Base-by-base conservation (phyloP, 805 yeast genomes). In the Naumovozyma baii region DNA sequence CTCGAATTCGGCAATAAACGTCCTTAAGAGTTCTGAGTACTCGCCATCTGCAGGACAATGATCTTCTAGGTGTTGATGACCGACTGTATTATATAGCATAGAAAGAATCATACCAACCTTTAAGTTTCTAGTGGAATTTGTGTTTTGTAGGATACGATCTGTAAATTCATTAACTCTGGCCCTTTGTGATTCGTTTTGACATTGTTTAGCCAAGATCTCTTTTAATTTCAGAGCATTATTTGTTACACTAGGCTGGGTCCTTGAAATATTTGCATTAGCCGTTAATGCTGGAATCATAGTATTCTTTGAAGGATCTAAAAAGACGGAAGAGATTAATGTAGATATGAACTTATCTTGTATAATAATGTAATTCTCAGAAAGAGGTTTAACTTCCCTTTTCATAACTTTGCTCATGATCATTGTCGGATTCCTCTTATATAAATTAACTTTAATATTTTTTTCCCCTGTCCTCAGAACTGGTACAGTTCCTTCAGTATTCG, bases 311-410 rank as follows among this genome's bases (percentile, higher is more conserved):
- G 57, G 52, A 19, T 50, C 50, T 31, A 55, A 43, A 31, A 59
- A 56, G 2, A 54, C 46, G 1, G 63, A 54, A 2, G 62, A 52
- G 18, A 58, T 45, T 16, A 57, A 39, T 2, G 51, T 42, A 15
- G 57, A 50, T n/a, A 58, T 34, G 34, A 55, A 57, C 19, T 43
- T 51, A 45, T 59, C 63, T 32, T 55, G 56, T 7, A 52, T 43
- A 4, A 59, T 44, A n/a, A 52, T 48, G 33, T 51, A 58, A 37
- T 55, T 55, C 37, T 57, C 64, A 4, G 63, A 55, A 17, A 57
- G 38, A 4, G 62, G 61, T 42, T 59, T 57, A 9, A 59, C 55
- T 31, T 59, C 62, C 30, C 59, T 50, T 42, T 55, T 55, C 52
- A 55, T 52, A 3, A 51, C 51, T 34, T 52, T 47, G 33, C 55